Evolutionary conservation across 2,329 filamentous ascomycete species (phyloP).

Genomic region (Plectosphaerella cucumerina): DNA sequence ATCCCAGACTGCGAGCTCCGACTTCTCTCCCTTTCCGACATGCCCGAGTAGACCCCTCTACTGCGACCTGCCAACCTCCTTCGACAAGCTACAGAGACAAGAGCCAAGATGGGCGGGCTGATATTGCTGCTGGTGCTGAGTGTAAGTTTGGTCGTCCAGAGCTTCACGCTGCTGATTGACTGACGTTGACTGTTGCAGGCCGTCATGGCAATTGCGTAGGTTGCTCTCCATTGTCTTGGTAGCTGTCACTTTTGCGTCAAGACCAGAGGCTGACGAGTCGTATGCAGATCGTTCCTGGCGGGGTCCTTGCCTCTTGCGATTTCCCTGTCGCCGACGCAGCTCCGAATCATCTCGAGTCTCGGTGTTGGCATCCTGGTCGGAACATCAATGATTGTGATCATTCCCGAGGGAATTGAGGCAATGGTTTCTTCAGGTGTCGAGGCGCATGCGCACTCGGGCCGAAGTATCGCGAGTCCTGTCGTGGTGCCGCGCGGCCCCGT

Average conservation of each 20-base stretch:
- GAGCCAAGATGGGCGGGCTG: conserved; percentile 31
- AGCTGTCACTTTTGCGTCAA: background rate
- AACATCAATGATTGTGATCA: conserved; percentile 93
- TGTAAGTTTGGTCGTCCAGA: conserved; percentile 23
- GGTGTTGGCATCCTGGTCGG: conserved; percentile 93
- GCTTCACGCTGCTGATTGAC: conserved; percentile 2
- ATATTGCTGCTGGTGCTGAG: conserved; percentile 35
- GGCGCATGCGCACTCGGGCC: conserved; percentile 18
- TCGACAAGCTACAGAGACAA: background rate
- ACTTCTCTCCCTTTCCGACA: background rate
- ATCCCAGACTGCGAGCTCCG: background rate
- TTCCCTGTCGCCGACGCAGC: conserved; percentile 77
- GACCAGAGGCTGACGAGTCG: background rate
- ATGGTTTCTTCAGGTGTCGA: conserved; percentile 58
- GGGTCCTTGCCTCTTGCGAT: conserved; percentile 89
- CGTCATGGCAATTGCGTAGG: conserved; percentile 57
- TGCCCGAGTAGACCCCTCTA: background rate
- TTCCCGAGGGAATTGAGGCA: conserved; percentile 93
- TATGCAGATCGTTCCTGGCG: conserved; percentile 79
- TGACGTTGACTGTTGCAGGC: conserved; percentile 29
- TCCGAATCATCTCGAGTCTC: conserved; percentile 85
- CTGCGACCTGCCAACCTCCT: background rate
- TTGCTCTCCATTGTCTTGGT: conserved; percentile 10
- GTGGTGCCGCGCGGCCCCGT: too few species aligned
- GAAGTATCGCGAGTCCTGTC: background rate